Evolutionary conservation across 352 stramenopile genomes (phyloP).

Genomic region (Phytophthora boehmeriae): DNA sequence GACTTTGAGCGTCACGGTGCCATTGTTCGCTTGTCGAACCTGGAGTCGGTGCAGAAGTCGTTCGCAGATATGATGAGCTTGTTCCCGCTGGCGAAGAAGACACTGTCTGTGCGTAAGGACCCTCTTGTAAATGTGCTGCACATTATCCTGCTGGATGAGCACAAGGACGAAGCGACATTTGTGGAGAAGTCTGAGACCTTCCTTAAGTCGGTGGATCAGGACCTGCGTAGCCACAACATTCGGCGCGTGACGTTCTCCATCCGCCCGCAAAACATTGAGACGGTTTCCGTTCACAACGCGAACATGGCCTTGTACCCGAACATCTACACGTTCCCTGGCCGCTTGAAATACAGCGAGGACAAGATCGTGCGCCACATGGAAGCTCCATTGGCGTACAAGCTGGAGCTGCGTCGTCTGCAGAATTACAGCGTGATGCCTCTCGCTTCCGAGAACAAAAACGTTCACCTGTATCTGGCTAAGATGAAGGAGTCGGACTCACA

Average conservation of each 20-base stretch:
- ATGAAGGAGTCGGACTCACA: conserved; percentile 87
- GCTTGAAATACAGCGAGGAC: conserved; percentile 96
- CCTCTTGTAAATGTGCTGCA: conserved; percentile 86
- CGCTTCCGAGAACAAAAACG: conserved; percentile 95
- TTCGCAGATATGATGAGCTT: conserved; percentile 73
- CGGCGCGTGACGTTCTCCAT: conserved; percentile 90
- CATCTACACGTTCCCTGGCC: conserved; percentile 91
- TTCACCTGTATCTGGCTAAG: conserved; percentile 98
- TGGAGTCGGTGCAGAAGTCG: conserved; percentile 79
- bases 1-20: conserved; percentile 78
- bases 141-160: conserved; percentile 78
- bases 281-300: conserved; percentile 38
- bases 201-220: conserved; percentile 64
- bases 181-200: conserved; percentile 63
- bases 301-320: conserved; percentile 85
- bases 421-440: conserved; percentile 98
- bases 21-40: conserved; percentile 87
- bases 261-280: conserved; percentile 54
- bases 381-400: conserved; percentile 96
- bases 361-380: conserved; percentile 98
- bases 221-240: conserved; percentile 78
- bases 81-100: conserved; percentile 74
- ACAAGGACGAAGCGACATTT: conserved; percentile 57
- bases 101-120: conserved; percentile 67
- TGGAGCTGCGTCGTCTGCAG: conserved; percentile 96